Evolutionary conservation across 1,284 basidiomycete genomes (phyloP), one percentile per base, ranked within the genome.

Genomic region (Golubevia sp.): DNA sequence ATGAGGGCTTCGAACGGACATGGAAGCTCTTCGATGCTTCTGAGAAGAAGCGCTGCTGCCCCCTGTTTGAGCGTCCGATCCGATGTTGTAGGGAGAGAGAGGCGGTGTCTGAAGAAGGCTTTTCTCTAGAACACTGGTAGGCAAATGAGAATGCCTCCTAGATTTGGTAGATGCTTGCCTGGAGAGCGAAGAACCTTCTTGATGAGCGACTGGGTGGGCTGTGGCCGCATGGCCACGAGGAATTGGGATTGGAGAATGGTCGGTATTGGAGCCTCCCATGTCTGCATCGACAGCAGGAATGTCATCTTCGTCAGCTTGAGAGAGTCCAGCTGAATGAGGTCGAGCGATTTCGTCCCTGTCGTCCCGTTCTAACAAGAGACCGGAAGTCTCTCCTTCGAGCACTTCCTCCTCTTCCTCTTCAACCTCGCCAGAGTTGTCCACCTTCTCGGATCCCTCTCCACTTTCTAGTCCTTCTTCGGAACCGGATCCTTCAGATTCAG

Each of bases 211-310:
- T 27, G 59, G 59, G 15, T 62, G 59, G 8, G 67, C 55, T 56
- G 62, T n/a, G 3, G 38, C 55, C 23, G 54, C 55, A 21, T 51
- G 54, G n/a, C 59, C 54, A n/a, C 69, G 64, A 15, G 74, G 71
- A 44, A 77, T 75, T 6, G 74, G 67, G 21, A 75, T 77, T 27
- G 73, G 68, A 20, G 74, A 63, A 56, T 68, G 58, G 18, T 50
- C 53, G 2, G 23, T 21, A 8, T 64, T 25, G 3, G 61, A 63
- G 20, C 73, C 74, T 48, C 74, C 73, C 73, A 75, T 73, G 58
- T 63, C 65, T 61, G 64, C 60, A 44, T 76, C 74, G 27, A 76
- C 63, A 6, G 66, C 73, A 18, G 73, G 74, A 23, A 75, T 76
- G 55, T 76, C 74, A 53, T 75, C 74, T 48, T 73, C 74, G 38